phyloP scores from a whole-genome alignment of 2,329 filamentous ascomycete species.

The Fusarium guadeloupense region DNA sequence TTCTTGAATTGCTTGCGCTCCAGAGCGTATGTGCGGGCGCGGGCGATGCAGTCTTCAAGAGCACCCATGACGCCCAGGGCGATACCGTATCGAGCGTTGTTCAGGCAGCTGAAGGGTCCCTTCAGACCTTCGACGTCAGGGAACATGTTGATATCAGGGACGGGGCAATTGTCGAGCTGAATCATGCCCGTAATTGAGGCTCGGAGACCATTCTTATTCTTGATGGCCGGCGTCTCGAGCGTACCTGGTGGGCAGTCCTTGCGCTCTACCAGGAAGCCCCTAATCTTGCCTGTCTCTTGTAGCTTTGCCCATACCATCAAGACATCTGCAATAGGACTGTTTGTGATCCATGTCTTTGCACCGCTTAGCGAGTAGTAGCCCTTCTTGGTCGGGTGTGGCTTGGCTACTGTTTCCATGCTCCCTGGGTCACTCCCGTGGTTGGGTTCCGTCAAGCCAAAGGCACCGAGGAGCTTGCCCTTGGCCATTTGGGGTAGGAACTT shows the following conservation, averaged over 20 bases:
- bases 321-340: constrained; percentile 88
- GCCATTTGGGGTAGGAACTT: constrained; percentile 83
- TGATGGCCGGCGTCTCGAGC: constrained; percentile 88
- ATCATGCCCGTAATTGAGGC: constrained; percentile 99
- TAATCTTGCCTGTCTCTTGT: constrained; percentile 90
- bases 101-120: constrained; percentile 93
- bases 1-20: constrained; percentile 96
- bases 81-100: constrained; percentile 93
- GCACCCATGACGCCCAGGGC: constrained; percentile 94
- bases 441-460: constrained; percentile 90
- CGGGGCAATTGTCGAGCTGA: constrained; percentile 88
- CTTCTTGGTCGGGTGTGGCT: constrained; percentile 82
- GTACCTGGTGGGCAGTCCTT: constrained; percentile 86
- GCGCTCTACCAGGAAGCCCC: constrained; percentile 90
- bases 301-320: constrained; percentile 93
- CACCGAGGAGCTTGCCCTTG: constrained; percentile 82
- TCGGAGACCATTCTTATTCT: constrained; percentile 93
- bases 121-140: constrained; percentile 85
- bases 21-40: constrained; percentile 86
- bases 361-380: constrained; percentile 83
- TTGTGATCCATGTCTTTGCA: constrained; percentile 95
- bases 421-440: constrained; percentile 94
- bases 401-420: constrained; percentile 89
- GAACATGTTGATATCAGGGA: constrained; percentile 93
- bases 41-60: constrained; percentile 86